phyloP scores from a whole-genome alignment of 2,329 filamentous ascomycete species.

The Ophiostoma piceae region DNA sequence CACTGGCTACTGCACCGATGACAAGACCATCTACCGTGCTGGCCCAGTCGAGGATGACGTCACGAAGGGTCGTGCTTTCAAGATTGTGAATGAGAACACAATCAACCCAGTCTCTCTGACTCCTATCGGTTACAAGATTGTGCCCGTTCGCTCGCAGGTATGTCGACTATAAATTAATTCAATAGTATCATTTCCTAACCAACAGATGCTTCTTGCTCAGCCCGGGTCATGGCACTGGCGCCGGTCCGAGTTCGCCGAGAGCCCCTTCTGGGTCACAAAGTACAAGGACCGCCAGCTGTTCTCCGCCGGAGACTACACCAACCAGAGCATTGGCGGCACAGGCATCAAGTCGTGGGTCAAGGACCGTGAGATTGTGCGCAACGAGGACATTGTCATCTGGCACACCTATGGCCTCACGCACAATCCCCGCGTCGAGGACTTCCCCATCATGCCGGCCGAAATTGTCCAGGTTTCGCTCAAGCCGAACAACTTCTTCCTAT shows the following conservation, averaged over 20 bases:
- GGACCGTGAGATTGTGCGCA: constrained; percentile 17
- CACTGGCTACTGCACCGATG: constrained; percentile 40
- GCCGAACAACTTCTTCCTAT: constrained; percentile 24
- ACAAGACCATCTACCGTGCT: constrained; percentile 41
- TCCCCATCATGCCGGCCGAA: constrained; percentile 61
- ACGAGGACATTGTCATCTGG: constrained; percentile 60
- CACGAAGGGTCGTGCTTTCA: constrained; percentile 41
- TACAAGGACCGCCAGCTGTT: constrained; percentile 42
- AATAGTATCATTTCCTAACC: background rate
- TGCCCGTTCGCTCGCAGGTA: constrained; percentile 41
- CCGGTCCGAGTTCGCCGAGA: constrained; percentile 40
- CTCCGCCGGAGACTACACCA: constrained; percentile 39
- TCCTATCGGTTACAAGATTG: constrained; percentile 43
- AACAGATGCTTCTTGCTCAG: constrained; percentile 36
- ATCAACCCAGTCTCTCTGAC: constrained; percentile 41
- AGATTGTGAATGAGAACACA: constrained; percentile 43
- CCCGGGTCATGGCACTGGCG: constrained; percentile 38
- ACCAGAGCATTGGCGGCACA: constrained; percentile 26
- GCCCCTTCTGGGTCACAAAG: constrained; percentile 43
- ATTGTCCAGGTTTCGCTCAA: constrained; percentile 23
- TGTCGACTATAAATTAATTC: background rate
- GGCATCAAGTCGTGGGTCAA: background rate
- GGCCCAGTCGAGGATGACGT: constrained; percentile 47
- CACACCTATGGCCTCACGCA: constrained; percentile 58
- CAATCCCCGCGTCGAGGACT: constrained; percentile 60